Base-by-base conservation (phyloP, 768 basidiomycete genomes). In the Phylloporus sp. region DNA sequence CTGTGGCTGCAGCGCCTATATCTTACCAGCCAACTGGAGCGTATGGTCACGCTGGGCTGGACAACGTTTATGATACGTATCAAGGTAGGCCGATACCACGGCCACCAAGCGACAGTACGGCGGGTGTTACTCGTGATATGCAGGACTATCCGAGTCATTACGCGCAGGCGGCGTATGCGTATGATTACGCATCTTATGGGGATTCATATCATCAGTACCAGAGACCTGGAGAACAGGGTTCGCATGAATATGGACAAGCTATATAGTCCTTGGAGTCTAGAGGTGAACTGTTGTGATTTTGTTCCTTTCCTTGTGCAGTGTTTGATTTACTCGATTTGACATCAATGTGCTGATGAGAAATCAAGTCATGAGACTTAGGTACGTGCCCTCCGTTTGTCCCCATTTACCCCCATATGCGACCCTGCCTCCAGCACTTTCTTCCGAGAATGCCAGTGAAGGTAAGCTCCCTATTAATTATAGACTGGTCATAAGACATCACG, bases 1-100 rank as follows among this genome's bases (percentile, higher is more conserved):
- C 85, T 16, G 58, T 74, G 5, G 69, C 78, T 27, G 82, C 83
- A 16, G 84, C 85, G 28, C 80, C 86, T 6, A 77, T 84, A 46
- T 75, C 76, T 27, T 77, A 78, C 42, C 75, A 78, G 36, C 66
- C 52, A 45, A 32, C 55, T 8, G 59, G 57, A 20, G 22, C 45
- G 9, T 65, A 71, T 31, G 52, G 50, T 1, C 59, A 58, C 20
- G 15, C 50, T 20, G 59, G 53, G 10, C 24, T 47, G 44, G 71
- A 69, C 49, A 72, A 57, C 55, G 63, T 73, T n/a, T 75, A 76
- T 48, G 81, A 81, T 56, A 74, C 79, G 44, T 84, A 85, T 61
- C 76, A 78, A 64, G 76, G 77, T 55, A 76, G 75, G 45, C 72
- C 73, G 24, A 70, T 69, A 35, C 67, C 76, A 35, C 59, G 58